A percentile compares a stretch with the other conserved stretches of the same genome.
phyloP scores from a whole-genome alignment of 2,329 filamentous ascomycete genomes.

The Fusarium avenaceum region DNA sequence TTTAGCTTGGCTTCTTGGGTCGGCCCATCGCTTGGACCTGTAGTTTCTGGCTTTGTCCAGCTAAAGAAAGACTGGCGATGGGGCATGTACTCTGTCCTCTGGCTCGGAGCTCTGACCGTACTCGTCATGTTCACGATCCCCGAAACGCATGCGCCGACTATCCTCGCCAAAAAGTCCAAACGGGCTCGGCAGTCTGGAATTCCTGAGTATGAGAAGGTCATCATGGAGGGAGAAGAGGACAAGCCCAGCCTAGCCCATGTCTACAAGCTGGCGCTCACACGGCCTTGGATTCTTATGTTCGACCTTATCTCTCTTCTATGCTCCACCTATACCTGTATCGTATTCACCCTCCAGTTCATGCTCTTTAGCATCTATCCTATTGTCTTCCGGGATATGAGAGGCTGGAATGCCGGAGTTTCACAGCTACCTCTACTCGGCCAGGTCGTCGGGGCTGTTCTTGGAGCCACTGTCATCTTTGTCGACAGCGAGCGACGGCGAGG shows the following conservation, averaged over 20 bases:
- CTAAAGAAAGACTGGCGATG: conserved; percentile 68
- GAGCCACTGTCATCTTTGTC: conserved; percentile 57
- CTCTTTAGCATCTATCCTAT: conserved; percentile 70
- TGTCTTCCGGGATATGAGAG: conserved; percentile 65
- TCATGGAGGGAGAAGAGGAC: conserved; percentile 61
- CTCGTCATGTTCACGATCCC: conserved; percentile 69
- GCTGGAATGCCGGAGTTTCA: conserved; percentile 67
- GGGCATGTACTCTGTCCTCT: conserved; percentile 64
- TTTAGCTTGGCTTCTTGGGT: conserved; percentile 68
- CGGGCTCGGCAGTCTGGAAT: conserved; percentile 64
- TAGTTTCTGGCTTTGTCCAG: conserved; percentile 69
- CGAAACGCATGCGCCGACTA: conserved; percentile 66
- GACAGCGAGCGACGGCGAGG: conserved; percentile 57
- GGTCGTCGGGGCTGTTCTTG: conserved; percentile 62
- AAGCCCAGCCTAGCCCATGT: conserved; percentile 59
- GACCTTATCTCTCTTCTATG: conserved; percentile 66
- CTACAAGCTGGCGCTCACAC: conserved; percentile 66
- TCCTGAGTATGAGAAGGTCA: conserved; percentile 65
- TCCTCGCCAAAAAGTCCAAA: conserved; percentile 67
- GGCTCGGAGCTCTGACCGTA: conserved; percentile 56
- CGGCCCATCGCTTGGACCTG: conserved; percentile 66
- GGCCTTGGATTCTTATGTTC: conserved; percentile 67
- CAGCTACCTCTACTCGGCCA: conserved; percentile 66
- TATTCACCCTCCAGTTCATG: conserved; percentile 69
- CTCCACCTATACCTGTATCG: conserved; percentile 66